Base-by-base conservation (phyloP, 768 basidiomycete genomes). In the Sutorius australiensis region DNA sequence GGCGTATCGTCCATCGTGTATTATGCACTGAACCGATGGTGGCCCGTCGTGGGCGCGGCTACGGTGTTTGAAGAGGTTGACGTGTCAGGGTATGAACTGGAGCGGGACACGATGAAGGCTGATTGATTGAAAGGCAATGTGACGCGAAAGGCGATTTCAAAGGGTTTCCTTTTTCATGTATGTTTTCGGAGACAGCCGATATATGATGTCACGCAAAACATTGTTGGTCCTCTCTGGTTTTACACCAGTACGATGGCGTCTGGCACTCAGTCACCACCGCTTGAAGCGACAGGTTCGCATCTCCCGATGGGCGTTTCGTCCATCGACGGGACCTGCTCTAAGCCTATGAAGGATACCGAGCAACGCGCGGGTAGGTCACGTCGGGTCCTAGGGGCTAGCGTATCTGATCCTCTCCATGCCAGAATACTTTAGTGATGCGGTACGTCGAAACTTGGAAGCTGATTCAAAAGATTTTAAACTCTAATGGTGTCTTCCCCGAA, bases 1-100 rank as follows among this genome's bases (percentile, higher is more conserved):
- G 82, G 80, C 30, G 78, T 84, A 39, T 87, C 89, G 2, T 74
- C 80, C 9, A 45, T 87, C 53, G 64, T 86, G 40, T 93, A 92
- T 68, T 79, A 73, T 62, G 28, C 68, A 38, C 75, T 86, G 41
- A 87, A 83, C 70, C 60, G 68, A 48, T n/a, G 77, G 19, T 88
- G 79, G 69, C 87, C 89, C 3, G 78, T 81, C 3, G 75, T 73
- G 10, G 85, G 83, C 19, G 66, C 71, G 40, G 71, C 71, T 30
- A 55, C 65, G 28, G 67, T 56, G 37, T 87, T 86, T 61, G 64
- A 78, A 49, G 84, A 87, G 66, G 58, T 80, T 8, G 86, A 88
- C 56, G 72, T 79, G n/a, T 77, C 78, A 6, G 62, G 50, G 6
- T 59, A 60, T 31, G 55, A 60, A 40, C 17, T 32, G 19, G 51